phyloP scores from a whole-genome alignment of 2,329 filamentous ascomycete species.

The Emergomyces pasteurianus region DNA sequence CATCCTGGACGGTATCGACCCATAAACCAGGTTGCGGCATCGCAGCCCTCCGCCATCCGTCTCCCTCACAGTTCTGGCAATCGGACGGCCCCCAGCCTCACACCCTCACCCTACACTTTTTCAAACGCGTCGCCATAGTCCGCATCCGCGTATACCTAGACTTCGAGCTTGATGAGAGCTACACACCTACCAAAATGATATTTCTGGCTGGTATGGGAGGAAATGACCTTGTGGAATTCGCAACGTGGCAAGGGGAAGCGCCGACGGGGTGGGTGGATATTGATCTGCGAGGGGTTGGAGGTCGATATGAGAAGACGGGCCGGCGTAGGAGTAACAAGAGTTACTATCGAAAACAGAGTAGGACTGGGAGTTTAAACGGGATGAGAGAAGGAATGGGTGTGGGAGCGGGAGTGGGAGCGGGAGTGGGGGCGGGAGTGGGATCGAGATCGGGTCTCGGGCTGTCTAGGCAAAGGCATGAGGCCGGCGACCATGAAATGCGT shows the following conservation, averaged over 20 bases:
- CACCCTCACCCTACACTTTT: constrained; percentile 51
- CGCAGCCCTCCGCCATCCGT: constrained; percentile 46
- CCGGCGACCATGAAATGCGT: neutral
- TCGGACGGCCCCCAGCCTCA: constrained; percentile 56
- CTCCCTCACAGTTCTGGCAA: constrained; percentile 50
- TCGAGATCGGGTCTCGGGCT: too few relatives aligned
- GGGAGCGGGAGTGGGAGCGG: constrained; percentile 3
- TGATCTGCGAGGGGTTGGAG: constrained; percentile 51
- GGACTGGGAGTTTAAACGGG: neutral
- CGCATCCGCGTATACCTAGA: constrained; percentile 55
- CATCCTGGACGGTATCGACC: constrained; percentile 54
- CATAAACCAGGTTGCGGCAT: constrained; percentile 52
- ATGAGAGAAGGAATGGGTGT: neutral
- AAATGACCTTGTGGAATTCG: constrained; percentile 83
- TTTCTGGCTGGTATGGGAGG: constrained; percentile 83
- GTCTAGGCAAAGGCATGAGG: neutral
- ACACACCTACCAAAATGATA: constrained; percentile 86
- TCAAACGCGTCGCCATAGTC: constrained; percentile 41
- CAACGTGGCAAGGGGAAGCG: constrained; percentile 62
- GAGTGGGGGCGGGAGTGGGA: too few relatives aligned
- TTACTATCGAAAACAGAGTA: constrained; percentile 5
- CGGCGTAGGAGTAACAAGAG: constrained; percentile 15
- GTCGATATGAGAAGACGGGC: constrained; percentile 26
- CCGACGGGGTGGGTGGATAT: constrained; percentile 89
- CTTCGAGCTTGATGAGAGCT: constrained; percentile 86